Percentiles rank a stretch among this genome's conserved stretches.
phyloP scores from a whole-genome alignment of 306 rosid genomes.

The Rubus idaeus region DNA sequence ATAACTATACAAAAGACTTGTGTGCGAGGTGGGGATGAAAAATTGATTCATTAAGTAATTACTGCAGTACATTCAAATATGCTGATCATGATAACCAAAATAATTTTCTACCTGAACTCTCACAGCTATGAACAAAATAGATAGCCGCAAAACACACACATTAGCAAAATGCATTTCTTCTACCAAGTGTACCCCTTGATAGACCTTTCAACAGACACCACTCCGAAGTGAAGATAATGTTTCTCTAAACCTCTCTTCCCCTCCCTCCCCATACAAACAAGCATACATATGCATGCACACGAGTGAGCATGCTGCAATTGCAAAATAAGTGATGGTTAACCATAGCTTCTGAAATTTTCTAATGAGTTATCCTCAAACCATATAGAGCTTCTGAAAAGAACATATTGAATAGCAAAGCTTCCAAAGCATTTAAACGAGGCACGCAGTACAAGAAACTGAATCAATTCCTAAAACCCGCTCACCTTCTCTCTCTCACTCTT shows the following conservation, averaged over 20 bases:
- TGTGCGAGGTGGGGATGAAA: background rate
- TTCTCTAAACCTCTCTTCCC: background rate
- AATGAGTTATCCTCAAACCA: background rate
- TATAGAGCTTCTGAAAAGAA: background rate
- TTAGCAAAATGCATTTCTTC: background rate
- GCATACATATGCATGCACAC: background rate
- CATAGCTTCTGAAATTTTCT: background rate
- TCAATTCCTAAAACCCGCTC: background rate
- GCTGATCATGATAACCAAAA: background rate
- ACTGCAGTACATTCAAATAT: background rate
- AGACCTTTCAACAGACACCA: background rate
- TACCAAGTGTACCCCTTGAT: background rate
- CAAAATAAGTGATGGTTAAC: background rate
- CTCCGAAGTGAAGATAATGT: background rate
- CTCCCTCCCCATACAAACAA: background rate
- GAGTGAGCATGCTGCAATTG: slow-evolving; percentile 1
- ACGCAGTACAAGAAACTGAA: background rate
- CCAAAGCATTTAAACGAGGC: background rate
- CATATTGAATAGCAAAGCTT: background rate
- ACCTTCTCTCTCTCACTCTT: background rate
- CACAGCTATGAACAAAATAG: background rate
- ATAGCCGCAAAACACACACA: background rate
- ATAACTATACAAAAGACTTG: slow-evolving; percentile 23
- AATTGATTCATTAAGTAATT: background rate
- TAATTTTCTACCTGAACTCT: background rate